Percentiles rank a stretch among this genome's conserved stretches.
Conservation (phyloP, 345 rosid genomes). For the Passiflora organensis region DNA sequence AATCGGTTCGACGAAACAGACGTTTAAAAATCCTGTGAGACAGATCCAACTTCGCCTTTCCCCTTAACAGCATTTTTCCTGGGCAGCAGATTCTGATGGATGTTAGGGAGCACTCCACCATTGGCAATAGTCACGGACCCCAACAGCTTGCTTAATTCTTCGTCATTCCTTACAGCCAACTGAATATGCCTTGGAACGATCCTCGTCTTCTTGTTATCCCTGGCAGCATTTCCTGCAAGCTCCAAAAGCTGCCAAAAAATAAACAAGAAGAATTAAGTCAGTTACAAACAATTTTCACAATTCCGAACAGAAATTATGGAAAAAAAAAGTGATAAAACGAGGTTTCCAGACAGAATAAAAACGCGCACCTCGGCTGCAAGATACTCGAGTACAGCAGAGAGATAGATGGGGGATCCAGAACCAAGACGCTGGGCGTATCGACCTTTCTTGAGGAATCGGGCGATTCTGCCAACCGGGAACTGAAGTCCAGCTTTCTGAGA, state of each 20-base stretch:
- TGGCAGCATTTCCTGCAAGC: slow-evolving; percentile 24
- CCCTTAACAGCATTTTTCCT: slow-evolving; percentile 11
- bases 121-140: slow-evolving; percentile 17
- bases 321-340: neutral
- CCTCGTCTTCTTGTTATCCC: slow-evolving; percentile 23
- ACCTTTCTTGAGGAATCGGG: slow-evolving; percentile 20
- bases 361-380: slow-evolving; percentile 21
- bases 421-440: slow-evolving; percentile 16
- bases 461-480: slow-evolving; percentile 19
- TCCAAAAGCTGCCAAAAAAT: slow-evolving; percentile 12
- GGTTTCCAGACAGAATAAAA: neutral
- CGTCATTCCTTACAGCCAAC: slow-evolving; percentile 21
- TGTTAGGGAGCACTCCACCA: slow-evolving; percentile 20
- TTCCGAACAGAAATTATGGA: neutral
- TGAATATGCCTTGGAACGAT: slow-evolving; percentile 21
- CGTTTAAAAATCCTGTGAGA: slow-evolving; percentile 11
- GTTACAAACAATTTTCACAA: too few species aligned
- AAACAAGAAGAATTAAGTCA: neutral
- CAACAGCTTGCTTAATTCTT: slow-evolving; percentile 22
- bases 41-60: slow-evolving; percentile 15
- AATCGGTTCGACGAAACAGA: too few species aligned
- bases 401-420: slow-evolving; percentile 21
- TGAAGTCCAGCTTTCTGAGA: slow-evolving; percentile 22
- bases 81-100: slow-evolving; percentile 16
- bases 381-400: slow-evolving; percentile 22